Base-by-base conservation (phyloP, 345 rosid species). In the Anastatica hierochuntica region DNA sequence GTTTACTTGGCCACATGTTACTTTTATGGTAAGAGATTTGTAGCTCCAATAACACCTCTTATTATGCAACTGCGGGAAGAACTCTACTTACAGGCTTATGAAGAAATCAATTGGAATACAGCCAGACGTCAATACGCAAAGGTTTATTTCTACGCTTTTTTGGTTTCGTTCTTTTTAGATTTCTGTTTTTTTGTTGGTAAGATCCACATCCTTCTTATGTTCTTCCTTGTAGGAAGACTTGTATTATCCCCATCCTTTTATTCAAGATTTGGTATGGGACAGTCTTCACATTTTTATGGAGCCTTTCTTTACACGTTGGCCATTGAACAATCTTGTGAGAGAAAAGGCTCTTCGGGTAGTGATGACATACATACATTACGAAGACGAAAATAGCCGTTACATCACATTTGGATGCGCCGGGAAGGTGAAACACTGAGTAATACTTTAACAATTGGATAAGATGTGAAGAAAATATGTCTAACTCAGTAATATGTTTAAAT, bases 241-340 rank as follows among this genome's bases (percentile, higher is more conserved):
- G 20, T 81, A 72, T 46, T 61, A 60, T 39, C 83, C 85, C 0
- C 96, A 74, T 48, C 63, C 80, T 2, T 1, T 39, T 10, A 10
- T 81, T 9, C 90, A 84, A 71, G 82, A 84, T 36, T 20, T 81
- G 11, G 0, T 88, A 14, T 88, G 90, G 94, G 73, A 41, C 7
- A 57, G 64, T 14, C 73, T 84, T 10, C 26, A 75, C 15, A 67
- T 69, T 11, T 12, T 67, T 1, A 76, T 49, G 24, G 96, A 88
- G 57, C 84, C 87, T 3, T 55, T 82, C 10, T 37, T 84, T 3
- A 26, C 11, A 40, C 59, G 19, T 19, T 84, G 90, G 87, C 90
- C 96, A 1, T 51, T 76, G 10, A 68, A 66, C 14, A 78, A 62
- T 60, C 61, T 87, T 0, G 14, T 61, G 6, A 72, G 95, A 27